Conservation (phyloP, 306 rosid species). For the Trifolium fragiferum region DNA sequence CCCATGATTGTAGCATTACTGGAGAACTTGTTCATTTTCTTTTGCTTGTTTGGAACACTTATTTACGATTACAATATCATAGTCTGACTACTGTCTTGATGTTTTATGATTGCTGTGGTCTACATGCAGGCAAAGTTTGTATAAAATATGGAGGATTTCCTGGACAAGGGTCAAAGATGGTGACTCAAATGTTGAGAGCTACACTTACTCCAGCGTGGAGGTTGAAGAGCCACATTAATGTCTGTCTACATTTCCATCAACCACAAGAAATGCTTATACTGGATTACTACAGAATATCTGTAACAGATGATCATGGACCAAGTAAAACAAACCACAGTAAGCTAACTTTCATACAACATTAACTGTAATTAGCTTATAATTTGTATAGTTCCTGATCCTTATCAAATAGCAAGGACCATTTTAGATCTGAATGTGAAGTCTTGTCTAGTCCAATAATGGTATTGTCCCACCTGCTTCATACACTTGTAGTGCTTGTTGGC, state of each 20-base stretch:
- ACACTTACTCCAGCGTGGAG: slow-evolving; percentile 51
- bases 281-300: slow-evolving; percentile 16
- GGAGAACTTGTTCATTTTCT: slow-evolving; percentile 24
- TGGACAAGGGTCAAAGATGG: slow-evolving; percentile 58
- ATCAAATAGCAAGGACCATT: slow-evolving; percentile 11
- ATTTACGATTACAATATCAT: slow-evolving; percentile 11
- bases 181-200: slow-evolving; percentile 48
- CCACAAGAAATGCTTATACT: slow-evolving; percentile 25
- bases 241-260: slow-evolving; percentile 6
- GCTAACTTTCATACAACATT: slow-evolving; percentile 28
- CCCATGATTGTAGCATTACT: slow-evolving; percentile 19
- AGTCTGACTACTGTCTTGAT: slow-evolving; percentile 8
- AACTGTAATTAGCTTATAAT: slow-evolving; percentile 34
- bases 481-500: slow-evolving; percentile 1
- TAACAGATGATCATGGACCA: slow-evolving; percentile 5
- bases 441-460: slow-evolving; percentile 30
- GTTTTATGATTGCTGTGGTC: slow-evolving; percentile 34
- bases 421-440: slow-evolving; percentile 10
- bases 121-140: slow-evolving; percentile 69
- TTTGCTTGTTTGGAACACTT: slow-evolving; percentile 16
- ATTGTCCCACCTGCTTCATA: slow-evolving; percentile 7
- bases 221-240: slow-evolving; percentile 49
- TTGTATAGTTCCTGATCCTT: slow-evolving; percentile 30
- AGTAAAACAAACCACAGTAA: slow-evolving; percentile 36
- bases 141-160: slow-evolving; percentile 64